Evolutionary conservation across 352 stramenopile genomes (phyloP), one percentile per base, ranked within the genome.

Genomic region (Phytophthora foliorum): DNA sequence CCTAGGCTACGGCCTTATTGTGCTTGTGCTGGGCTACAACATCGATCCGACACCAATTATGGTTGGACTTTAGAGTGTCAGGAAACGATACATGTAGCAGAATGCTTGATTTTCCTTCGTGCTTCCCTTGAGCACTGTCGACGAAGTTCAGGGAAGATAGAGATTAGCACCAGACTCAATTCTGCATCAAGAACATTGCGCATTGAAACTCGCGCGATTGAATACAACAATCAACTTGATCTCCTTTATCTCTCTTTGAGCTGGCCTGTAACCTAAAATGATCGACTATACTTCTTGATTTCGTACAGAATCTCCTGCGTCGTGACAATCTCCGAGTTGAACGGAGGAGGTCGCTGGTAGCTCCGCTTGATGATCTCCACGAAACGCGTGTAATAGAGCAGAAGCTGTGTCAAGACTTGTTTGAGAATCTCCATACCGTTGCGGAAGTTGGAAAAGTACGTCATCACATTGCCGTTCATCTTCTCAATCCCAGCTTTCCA

Each of bases 351-450:
- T 49, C 81, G 72, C 34, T 86, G 75, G 78, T 87, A 98, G 53
- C 91, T 92, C 63, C 97, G 98, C 64, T 98, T 97, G 63, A 99
- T 88, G 21, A 99, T 90, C 77, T 99, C 97, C 63, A 99, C 93
- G 77, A 99, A 99, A 5, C 97, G 86, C 55, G 97, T 99, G 82
- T 99, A 99, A 84, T 99, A 99, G 1, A 99, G 82, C 24, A 99
- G 83, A 17, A 99, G 72, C 71, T 99, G 97, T 46, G 97, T 99
- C 48, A 99, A 79, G 27, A 99, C 96, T 82, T 99, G 97, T 79
- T 99, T 99, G 31, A 99, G 86, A 72, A 99, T 99, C 66, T 99
- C 98, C 96, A 99, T 99, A 34, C 96, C 97, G 74, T 99, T 99
- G 29, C 94, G 88, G 80, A 99, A 99, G 77, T 99, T 99, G 34